Conservation (phyloP, 306 rosid genomes). For the Vigna mungo region DNA sequence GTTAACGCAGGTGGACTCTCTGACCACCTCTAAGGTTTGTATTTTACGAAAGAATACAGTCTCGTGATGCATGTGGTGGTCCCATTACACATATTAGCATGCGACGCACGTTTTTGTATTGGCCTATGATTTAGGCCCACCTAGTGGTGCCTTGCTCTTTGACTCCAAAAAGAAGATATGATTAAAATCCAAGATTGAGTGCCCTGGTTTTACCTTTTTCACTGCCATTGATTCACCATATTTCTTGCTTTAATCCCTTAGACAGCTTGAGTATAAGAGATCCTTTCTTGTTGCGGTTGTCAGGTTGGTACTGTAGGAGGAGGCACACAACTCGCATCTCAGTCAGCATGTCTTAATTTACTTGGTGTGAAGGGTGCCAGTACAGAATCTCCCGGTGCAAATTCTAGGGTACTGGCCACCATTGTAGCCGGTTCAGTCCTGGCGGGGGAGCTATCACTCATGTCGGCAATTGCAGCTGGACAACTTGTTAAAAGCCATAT, state of each 20-base stretch:
- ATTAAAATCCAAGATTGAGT: slow-evolving; percentile 1
- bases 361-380: slow-evolving; percentile 78
- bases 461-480: slow-evolving; percentile 81
- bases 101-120: slow-evolving; percentile 1
- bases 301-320: slow-evolving; percentile 85
- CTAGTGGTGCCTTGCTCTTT: too few relatives aligned
- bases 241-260: background rate
- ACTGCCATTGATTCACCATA: background rate
- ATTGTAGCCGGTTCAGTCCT: slow-evolving; percentile 72
- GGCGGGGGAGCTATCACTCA: slow-evolving; percentile 70
- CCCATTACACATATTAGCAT: background rate
- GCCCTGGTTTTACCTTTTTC: background rate
- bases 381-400: slow-evolving; percentile 67
- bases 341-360: slow-evolving; percentile 76
- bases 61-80: background rate
- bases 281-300: slow-evolving; percentile 22
- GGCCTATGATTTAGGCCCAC: too few relatives aligned
- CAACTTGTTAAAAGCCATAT: slow-evolving; percentile 84
- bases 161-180: background rate
- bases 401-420: slow-evolving; percentile 65
- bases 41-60: background rate
- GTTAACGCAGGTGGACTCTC: background rate
- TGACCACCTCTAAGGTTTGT: background rate
- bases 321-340: slow-evolving; percentile 81
- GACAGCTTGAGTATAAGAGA: too few relatives aligned